Evolutionary conservation across 306 rosid species (phyloP).

Genomic region (Sesbania bispinosa): DNA sequence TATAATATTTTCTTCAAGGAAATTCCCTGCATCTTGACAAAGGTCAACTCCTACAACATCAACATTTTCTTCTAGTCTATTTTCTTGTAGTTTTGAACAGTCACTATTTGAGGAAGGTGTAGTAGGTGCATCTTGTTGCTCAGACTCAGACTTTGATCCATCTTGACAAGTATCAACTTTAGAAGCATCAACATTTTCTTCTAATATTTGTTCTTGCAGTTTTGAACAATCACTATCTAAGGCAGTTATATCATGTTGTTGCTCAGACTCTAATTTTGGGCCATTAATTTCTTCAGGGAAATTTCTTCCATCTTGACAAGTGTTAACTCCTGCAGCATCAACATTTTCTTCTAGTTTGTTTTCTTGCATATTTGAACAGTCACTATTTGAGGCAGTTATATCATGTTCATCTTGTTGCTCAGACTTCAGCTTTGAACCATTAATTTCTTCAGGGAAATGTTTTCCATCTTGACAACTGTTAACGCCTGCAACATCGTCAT

Average conservation of each 20-base stretch:
- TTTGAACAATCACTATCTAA: conserved; percentile 17
- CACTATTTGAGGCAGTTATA: background rate
- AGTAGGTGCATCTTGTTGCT: conserved; percentile 23
- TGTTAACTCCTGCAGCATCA: background rate
- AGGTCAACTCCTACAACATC: background rate
- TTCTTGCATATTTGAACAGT: conserved; percentile 21
- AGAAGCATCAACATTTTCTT: conserved; percentile 10
- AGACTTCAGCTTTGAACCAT: conserved; percentile 25
- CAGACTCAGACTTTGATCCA: conserved; percentile 22
- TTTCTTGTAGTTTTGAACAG: conserved; percentile 18
- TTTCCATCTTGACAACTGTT: background rate
- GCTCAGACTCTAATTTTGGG: conserved; percentile 30
- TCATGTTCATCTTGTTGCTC: conserved; percentile 26
- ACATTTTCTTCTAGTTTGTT: background rate
- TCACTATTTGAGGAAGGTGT: background rate
- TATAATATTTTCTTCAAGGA: background rate
- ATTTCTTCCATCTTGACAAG: background rate
- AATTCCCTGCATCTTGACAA: background rate
- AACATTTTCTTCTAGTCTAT: background rate
- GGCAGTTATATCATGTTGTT: background rate
- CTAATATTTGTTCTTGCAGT: conserved; percentile 14
- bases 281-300: background rate
- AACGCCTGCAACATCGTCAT: no score
- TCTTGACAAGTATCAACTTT: conserved; percentile 19
- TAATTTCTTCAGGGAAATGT: background rate